Conservation (phyloP, 805 yeast species). For the Hyphopichia homilentoma region DNA sequence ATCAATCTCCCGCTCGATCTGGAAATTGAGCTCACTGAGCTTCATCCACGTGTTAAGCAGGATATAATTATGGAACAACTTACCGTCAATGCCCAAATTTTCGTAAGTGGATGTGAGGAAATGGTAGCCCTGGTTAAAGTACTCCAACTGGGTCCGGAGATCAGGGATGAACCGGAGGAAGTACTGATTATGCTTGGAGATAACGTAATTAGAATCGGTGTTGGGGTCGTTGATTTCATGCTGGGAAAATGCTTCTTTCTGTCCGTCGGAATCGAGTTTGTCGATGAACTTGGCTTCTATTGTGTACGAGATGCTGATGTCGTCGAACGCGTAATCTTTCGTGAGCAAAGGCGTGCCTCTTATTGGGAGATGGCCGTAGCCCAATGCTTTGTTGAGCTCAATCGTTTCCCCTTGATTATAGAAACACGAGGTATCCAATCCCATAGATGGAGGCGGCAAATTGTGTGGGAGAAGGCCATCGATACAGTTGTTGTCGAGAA, state of each 20-base stretch:
- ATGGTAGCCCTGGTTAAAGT: slow-evolving; percentile 21
- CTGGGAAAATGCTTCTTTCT: slow-evolving; percentile 24
- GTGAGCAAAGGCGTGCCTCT: slow-evolving; percentile 53
- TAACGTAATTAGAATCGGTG: slow-evolving; percentile 25
- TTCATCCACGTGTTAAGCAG: slow-evolving; percentile 30
- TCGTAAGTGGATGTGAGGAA: slow-evolving; percentile 23
- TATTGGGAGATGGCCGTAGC: slow-evolving; percentile 51
- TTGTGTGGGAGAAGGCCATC: slow-evolving; percentile 38
- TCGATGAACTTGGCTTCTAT: slow-evolving; percentile 57
- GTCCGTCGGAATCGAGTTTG: slow-evolving; percentile 28
- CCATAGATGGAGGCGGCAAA: slow-evolving; percentile 42
- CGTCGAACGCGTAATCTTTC: slow-evolving; percentile 42
- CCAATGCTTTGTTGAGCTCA: slow-evolving; percentile 39
- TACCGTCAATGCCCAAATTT: slow-evolving; percentile 33
- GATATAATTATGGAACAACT: slow-evolving; percentile 21
- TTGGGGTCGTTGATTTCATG: slow-evolving; percentile 36
- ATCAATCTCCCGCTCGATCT: slow-evolving; percentile 36
- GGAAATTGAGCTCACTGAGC: slow-evolving; percentile 22
- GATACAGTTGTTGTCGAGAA: slow-evolving; percentile 51
- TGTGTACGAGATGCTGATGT: slow-evolving; percentile 46
- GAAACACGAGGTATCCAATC: slow-evolving; percentile 37
- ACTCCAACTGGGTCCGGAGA: slow-evolving; percentile 23
- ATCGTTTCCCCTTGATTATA: slow-evolving; percentile 30
- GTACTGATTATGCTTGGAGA: slow-evolving; percentile 33
- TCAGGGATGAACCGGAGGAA: slow-evolving; percentile 39